phyloP scores from a whole-genome alignment of 2,329 filamentous ascomycete genomes.

The Fonsecaea pedrosoi region DNA sequence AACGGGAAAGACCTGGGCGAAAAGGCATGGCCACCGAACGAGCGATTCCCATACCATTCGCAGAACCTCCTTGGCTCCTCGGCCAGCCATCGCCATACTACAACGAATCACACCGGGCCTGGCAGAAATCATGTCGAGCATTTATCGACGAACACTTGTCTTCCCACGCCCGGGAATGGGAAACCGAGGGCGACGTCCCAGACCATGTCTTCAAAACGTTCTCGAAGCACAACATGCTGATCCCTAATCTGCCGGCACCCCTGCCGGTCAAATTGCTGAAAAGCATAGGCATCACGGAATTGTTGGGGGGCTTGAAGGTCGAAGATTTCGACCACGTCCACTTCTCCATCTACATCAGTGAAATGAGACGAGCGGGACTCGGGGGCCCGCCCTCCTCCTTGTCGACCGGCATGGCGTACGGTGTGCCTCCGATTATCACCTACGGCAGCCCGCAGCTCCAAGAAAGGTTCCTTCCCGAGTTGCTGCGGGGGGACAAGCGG shows the following conservation, averaged over 20 bases:
- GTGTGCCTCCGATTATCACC: conserved; percentile 72
- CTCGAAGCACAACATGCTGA: conserved; percentile 69
- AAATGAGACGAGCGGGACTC: conserved; percentile 71
- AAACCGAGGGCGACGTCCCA: conserved; percentile 68
- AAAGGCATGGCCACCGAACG: too few species aligned
- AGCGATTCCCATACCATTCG: conserved; percentile 60
- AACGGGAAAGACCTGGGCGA: too few species aligned
- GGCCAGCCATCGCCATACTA: conserved; percentile 76
- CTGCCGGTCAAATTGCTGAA: conserved; percentile 72
- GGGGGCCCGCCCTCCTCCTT: conserved; percentile 63
- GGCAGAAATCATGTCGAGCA: conserved; percentile 70
- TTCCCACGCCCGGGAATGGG: conserved; percentile 71
- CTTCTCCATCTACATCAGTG: conserved; percentile 71
- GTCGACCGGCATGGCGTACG: conserved; percentile 74
- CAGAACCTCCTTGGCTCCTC: conserved; percentile 72
- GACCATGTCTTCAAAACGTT: conserved; percentile 69
- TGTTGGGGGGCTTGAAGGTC: conserved; percentile 66
- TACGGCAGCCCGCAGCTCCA: conserved; percentile 68
- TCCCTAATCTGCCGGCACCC: conserved; percentile 72
- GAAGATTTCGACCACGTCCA: conserved; percentile 78
- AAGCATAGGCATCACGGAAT: conserved; percentile 67
- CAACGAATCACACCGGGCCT: conserved; percentile 67
- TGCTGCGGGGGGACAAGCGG: conserved; percentile 69
- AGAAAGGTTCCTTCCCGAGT: conserved; percentile 69
- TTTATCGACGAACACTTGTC: conserved; percentile 70